Evolutionary conservation across 441 rosid genomes (phyloP).

Genomic region (Bruguiera hainesii): DNA sequence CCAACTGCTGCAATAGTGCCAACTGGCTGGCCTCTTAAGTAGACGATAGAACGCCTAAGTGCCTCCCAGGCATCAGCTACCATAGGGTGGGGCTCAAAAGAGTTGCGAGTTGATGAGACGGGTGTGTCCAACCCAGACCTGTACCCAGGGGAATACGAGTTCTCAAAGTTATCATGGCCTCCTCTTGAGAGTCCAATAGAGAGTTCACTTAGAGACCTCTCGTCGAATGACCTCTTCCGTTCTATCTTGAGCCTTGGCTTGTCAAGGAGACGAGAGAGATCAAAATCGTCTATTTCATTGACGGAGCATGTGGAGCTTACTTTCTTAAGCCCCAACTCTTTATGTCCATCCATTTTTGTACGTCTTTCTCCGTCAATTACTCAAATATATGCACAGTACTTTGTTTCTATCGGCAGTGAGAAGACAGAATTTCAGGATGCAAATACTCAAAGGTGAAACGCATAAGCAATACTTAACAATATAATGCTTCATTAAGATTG

Average conservation of each 20-base stretch:
- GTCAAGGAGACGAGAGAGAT: conserved; percentile 68
- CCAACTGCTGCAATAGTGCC: conserved; percentile 90
- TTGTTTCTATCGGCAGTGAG: conserved; percentile 15
- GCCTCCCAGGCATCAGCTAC: conserved; percentile 97
- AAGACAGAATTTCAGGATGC: background rate
- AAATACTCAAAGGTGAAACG: background rate
- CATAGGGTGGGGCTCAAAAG: conserved; percentile 89
- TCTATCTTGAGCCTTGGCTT: conserved; percentile 74
- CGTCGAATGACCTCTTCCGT: conserved; percentile 82
- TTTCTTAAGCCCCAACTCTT: conserved; percentile 47
- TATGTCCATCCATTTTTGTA: conserved; percentile 45
- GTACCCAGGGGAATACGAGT: conserved; percentile 60
- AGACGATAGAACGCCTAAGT: conserved; percentile 58
- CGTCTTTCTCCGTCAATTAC: conserved; percentile 9
- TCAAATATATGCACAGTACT: conserved; percentile 8
- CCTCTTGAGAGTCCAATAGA: conserved; percentile 55
- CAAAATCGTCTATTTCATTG: conserved; percentile 67
- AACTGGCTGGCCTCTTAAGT: conserved; percentile 73
- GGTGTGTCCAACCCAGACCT: conserved; percentile 80
- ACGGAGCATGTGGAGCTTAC: conserved; percentile 66
- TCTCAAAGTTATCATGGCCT: conserved; percentile 45
- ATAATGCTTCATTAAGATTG: background rate
- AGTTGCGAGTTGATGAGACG: conserved; percentile 65
- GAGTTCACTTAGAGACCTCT: conserved; percentile 70
- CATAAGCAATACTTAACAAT: background rate